Percentiles rank a stretch among this genome's conserved stretches.
These are phyloP conservation scores for Rhodosporidiobolus odoratus DNA, from an alignment of 768 basidiomycete genomes.

Conservation along the genomic window DNA sequence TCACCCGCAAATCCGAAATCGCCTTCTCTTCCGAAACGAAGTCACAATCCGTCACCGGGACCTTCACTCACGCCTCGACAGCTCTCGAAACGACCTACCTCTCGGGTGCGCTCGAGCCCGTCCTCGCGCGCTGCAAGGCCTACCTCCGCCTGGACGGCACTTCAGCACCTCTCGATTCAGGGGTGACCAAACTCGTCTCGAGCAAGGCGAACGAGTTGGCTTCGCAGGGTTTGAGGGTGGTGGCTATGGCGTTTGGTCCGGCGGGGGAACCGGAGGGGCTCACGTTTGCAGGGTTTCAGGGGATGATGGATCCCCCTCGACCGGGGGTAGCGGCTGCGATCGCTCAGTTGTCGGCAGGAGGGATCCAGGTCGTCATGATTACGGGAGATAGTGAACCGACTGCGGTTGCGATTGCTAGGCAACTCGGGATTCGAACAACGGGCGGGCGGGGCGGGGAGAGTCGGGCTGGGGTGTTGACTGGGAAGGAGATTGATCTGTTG, in stretches of 20 bases:
- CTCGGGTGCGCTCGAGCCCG: constrained; percentile 84
- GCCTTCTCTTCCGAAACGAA: constrained; percentile 93
- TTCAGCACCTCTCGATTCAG: constrained; percentile 68
- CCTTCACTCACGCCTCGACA: constrained; percentile 42
- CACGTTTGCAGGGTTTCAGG: constrained; percentile 86
- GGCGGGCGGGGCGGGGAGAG: constrained; percentile 29
- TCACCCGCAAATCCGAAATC: constrained; percentile 57
- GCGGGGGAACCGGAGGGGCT: constrained; percentile 53
- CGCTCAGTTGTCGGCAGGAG: constrained; percentile 68
- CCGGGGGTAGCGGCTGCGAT: constrained; percentile 90
- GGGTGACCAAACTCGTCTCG: constrained; percentile 63
- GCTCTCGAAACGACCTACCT: constrained; percentile 76
- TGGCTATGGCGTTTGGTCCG: constrained; percentile 86
- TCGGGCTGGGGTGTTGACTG: constrained; percentile 57
- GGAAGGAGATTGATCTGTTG: constrained; percentile 78
- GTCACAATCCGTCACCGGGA: constrained; percentile 82
- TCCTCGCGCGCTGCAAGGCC: constrained; percentile 77
- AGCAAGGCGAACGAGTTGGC: constrained; percentile 67
- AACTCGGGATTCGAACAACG: constrained; percentile 73
- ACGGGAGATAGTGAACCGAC: constrained; percentile 92
- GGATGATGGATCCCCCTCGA: constrained; percentile 91
- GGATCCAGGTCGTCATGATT: constrained; percentile 97
- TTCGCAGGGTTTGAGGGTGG: constrained; percentile 59
- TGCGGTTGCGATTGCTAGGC: constrained; percentile 76
- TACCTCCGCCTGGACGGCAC: constrained; percentile 88